Conservation (phyloP, 345 rosid genomes). For the Melastoma malabathricum region DNA sequence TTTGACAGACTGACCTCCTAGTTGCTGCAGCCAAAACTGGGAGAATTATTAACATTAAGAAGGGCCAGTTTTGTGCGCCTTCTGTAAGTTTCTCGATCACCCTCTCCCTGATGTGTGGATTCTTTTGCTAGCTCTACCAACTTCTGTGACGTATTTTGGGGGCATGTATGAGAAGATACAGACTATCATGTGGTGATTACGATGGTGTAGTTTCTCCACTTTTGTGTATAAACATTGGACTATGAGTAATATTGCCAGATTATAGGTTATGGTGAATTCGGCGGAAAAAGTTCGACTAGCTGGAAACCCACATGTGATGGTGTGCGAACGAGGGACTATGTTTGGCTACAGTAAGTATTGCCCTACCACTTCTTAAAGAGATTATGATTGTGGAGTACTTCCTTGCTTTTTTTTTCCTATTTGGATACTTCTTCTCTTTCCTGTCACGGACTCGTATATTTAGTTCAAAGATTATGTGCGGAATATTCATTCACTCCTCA, state of each 20-base stretch:
- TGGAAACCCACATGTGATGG: conserved; percentile 94
- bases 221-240: too few relatives aligned
- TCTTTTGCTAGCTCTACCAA: too few relatives aligned
- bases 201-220: too few relatives aligned
- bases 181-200: too few relatives aligned
- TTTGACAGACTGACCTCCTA: conserved; percentile 83
- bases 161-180: too few relatives aligned
- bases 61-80: conserved; percentile 95
- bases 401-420: not conserved
- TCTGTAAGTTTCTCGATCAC: conserved; percentile 34
- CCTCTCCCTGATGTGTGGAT: too few relatives aligned
- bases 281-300: conserved; percentile 84
- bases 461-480: not conserved
- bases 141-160: too few relatives aligned
- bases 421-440: not conserved
- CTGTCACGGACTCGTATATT: not conserved
- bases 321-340: conserved; percentile 97
- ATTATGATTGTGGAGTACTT: not conserved
- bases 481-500: not conserved
- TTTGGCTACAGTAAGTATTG: conserved; percentile 86
- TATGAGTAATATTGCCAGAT: conserved; percentile 4
- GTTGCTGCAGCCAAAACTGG: conserved; percentile 95
- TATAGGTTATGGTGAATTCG: conserved; percentile 80
- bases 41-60: conserved; percentile 81
- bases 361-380: not conserved